Conservation (phyloP, 331 rosid genomes). For the Quercus lobata region DNA sequence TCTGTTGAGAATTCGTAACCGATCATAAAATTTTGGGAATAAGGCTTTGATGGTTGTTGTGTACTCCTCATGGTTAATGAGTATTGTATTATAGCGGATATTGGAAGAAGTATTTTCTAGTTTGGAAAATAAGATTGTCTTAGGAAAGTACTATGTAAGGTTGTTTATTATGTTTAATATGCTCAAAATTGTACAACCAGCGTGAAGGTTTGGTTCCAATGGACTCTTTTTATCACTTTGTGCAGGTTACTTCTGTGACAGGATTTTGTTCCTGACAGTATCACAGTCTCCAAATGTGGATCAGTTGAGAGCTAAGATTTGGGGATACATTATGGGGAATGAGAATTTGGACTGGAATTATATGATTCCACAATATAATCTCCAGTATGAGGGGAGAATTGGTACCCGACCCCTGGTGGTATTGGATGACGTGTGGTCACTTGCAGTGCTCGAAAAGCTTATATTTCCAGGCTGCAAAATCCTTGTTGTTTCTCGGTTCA, state of each 20-base stretch:
- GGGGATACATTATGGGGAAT: slow-evolving; percentile 54
- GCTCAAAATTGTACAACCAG: too few species aligned
- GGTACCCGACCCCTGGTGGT: slow-evolving; percentile 51
- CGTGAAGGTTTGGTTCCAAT: not conserved
- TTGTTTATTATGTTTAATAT: too few species aligned
- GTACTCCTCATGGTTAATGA: too few species aligned
- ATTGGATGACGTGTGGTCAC: slow-evolving; percentile 90
- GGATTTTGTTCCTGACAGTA: slow-evolving; percentile 77
- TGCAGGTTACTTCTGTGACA: slow-evolving; percentile 64
- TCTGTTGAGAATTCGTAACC: too few species aligned
- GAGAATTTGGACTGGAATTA: slow-evolving; percentile 26
- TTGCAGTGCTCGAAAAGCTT: slow-evolving; percentile 45
- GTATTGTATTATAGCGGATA: too few species aligned
- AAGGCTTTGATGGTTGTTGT: too few species aligned
- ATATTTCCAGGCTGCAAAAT: slow-evolving; percentile 58
- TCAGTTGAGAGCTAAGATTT: slow-evolving; percentile 54
- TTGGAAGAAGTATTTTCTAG: too few species aligned
- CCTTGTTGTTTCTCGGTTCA: slow-evolving; percentile 69
- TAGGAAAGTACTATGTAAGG: too few species aligned
- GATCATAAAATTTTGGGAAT: too few species aligned
- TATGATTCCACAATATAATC: slow-evolving; percentile 47
- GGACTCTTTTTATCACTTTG: not conserved
- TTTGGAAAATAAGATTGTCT: too few species aligned
- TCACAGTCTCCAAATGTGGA: slow-evolving; percentile 90
- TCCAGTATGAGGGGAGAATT: slow-evolving; percentile 30